Conservation (phyloP, 2,329 filamentous ascomycete genomes). For the Elsinoe batatas region DNA sequence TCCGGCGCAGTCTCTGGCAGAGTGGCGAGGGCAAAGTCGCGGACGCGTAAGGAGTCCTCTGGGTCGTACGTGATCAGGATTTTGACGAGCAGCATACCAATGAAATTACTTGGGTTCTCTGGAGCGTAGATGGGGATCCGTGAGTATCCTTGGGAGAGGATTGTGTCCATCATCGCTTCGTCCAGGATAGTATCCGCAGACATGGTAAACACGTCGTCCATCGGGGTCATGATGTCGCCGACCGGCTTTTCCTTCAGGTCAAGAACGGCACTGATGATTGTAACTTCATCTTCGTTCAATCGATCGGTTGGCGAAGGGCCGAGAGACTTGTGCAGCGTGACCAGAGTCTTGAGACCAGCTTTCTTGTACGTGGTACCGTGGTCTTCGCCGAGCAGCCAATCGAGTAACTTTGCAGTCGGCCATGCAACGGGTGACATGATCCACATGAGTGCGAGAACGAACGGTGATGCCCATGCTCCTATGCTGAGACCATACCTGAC, state of each 20-base stretch:
- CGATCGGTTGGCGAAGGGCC: constrained; percentile 75
- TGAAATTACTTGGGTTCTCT: constrained; percentile 75
- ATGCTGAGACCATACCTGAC: constrained; percentile 93
- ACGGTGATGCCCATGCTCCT: constrained; percentile 83
- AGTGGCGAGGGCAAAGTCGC: constrained; percentile 85
- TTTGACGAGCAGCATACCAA: constrained; percentile 96
- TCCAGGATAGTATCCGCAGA: constrained; percentile 90
- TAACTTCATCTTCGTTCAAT: constrained; percentile 93
- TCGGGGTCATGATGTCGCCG: constrained; percentile 94
- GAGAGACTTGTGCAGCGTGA: constrained; percentile 86
- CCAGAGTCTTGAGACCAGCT: constrained; percentile 88
- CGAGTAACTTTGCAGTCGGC: constrained; percentile 91
- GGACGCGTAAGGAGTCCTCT: constrained; percentile 76
- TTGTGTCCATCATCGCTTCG: constrained; percentile 87
- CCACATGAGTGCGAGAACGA: constrained; percentile 85
- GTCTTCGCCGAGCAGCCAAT: constrained; percentile 85
- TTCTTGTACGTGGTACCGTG: constrained; percentile 98
- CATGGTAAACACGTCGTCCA: constrained; percentile 94
- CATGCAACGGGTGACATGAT: constrained; percentile 80
- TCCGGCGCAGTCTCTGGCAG: constrained; percentile 90
- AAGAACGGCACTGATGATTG: constrained; percentile 92
- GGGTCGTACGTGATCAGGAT: constrained; percentile 98
- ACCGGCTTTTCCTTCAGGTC: constrained; percentile 96
- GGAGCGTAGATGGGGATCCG: constrained; percentile 88
- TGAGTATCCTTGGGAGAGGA: constrained; percentile 88